Conservation (phyloP, 192 early-diverging fungal species). For the Coemansia sp. region DNA sequence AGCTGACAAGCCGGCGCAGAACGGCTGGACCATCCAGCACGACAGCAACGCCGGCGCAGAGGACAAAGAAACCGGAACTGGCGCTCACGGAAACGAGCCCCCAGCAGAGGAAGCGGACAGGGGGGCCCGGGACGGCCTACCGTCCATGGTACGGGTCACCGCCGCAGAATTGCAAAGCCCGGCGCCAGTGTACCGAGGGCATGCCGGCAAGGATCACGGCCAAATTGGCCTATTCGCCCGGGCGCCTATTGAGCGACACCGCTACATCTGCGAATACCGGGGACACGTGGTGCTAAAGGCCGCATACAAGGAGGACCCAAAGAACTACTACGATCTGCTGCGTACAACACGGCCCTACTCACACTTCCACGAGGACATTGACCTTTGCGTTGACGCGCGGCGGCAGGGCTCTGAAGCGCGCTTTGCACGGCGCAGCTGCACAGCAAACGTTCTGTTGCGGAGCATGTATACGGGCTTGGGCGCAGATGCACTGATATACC, state of each 20-base stretch:
- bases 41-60: not conserved
- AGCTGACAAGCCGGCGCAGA: not conserved
- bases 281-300: slow-evolving; percentile 66
- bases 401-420: slow-evolving; percentile 62
- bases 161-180: slow-evolving; percentile 1
- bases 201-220: slow-evolving; percentile 13
- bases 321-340: slow-evolving; percentile 61
- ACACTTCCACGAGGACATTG: slow-evolving; percentile 58
- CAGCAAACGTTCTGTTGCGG: slow-evolving; percentile 57
- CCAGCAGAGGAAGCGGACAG: not conserved
- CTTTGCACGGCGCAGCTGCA: slow-evolving; percentile 61
- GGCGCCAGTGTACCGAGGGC: slow-evolving; percentile 6
- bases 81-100: too few relatives aligned
- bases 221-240: slow-evolving; percentile 37
- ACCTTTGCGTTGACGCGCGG: slow-evolving; percentile 67
- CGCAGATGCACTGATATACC: slow-evolving; percentile 51
- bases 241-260: slow-evolving; percentile 4
- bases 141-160: slow-evolving; percentile 13
- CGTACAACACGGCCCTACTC: slow-evolving; percentile 60
- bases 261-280: slow-evolving; percentile 72
- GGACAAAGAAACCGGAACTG: too few relatives aligned
- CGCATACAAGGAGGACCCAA: slow-evolving; percentile 57
- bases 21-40: not conserved
- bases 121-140: not conserved
- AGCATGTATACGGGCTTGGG: slow-evolving; percentile 52